These are phyloP conservation scores for Cladosporium sp. DNA, from an alignment of 2,329 filamentous ascomycete genomes.

Conservation along the genomic window DNA sequence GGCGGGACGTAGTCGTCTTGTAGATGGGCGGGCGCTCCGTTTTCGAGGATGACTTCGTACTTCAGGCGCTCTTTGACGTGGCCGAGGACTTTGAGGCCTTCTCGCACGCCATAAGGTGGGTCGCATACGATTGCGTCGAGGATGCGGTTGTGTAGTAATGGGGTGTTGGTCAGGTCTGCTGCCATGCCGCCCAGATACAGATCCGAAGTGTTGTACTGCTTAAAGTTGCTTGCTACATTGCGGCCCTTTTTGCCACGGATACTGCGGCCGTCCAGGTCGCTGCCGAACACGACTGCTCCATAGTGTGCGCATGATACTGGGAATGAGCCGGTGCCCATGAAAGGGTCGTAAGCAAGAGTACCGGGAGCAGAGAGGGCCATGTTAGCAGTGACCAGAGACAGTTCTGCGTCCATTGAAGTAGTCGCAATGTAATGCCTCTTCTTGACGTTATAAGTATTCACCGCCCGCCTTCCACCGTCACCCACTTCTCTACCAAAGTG, in stretches of 20 bases:
- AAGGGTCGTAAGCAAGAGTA: conserved; percentile 88
- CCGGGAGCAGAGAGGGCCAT: conserved; percentile 77
- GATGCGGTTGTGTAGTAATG: conserved; percentile 53
- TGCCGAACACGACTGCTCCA: conserved; percentile 76
- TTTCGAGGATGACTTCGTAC: conserved; percentile 57
- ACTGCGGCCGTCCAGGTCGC: conserved; percentile 88
- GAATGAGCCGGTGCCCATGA: conserved; percentile 92
- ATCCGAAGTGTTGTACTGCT: conserved; percentile 68
- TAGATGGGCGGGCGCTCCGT: conserved; percentile 67
- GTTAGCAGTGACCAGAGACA: conserved; percentile 88
- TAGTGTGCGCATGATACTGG: conserved; percentile 87
- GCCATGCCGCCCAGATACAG: conserved; percentile 74
- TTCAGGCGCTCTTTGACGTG: conserved; percentile 54
- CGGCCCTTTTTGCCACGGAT: conserved; percentile 66
- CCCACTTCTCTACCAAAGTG: conserved; percentile 72
- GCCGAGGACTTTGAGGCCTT: conserved; percentile 85
- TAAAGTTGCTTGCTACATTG: conserved; percentile 68
- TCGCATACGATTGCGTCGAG: conserved; percentile 94
- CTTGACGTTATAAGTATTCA: conserved; percentile 80
- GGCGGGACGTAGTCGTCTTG: conserved; percentile 73
- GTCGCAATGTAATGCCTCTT: conserved; percentile 91
- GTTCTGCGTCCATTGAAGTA: conserved; percentile 94
- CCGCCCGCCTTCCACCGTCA: conserved; percentile 61
- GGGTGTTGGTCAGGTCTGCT: conserved; percentile 83
- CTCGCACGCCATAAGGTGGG: conserved; percentile 90